Percentiles rank a stretch among this genome's conserved stretches.
phyloP scores from a whole-genome alignment of 2,329 filamentous ascomycete genomes.

The Herpomyces periplanetae region DNA sequence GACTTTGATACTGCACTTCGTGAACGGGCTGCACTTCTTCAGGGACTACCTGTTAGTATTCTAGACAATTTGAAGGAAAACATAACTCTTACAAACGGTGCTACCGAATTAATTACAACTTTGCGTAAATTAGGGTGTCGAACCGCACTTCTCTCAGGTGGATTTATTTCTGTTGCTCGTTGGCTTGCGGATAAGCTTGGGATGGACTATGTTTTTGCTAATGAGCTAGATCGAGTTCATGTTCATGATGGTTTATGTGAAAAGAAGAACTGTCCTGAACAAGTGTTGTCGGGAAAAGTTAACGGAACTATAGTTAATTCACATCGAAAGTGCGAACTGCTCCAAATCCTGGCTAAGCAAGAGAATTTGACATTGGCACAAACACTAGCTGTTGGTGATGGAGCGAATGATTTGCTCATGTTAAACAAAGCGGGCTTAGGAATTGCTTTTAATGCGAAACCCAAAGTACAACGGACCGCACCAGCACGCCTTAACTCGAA shows the following conservation, averaged over 20 bases:
- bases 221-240: constrained; percentile 24
- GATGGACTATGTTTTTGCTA: constrained; percentile 58
- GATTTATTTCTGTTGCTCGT: constrained; percentile 51
- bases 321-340: constrained; percentile 28
- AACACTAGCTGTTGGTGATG: constrained; percentile 46
- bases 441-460: constrained; percentile 52
- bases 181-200: constrained; percentile 50
- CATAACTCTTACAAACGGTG: constrained; percentile 46
- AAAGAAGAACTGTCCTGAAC: too few species aligned
- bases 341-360: too few species aligned
- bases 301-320: constrained; percentile 50
- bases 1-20: constrained; percentile 57
- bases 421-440: constrained; percentile 32
- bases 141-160: constrained; percentile 62
- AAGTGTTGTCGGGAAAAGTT: too few species aligned
- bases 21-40: constrained; percentile 38
- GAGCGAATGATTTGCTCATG: constrained; percentile 49
- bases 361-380: too few species aligned
- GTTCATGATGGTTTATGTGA: too few species aligned
- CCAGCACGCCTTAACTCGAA: constrained; percentile 28
- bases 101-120: constrained; percentile 26
- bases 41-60: constrained; percentile 34
- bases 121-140: constrained; percentile 44
- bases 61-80: constrained; percentile 34
- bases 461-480: constrained; percentile 36